Base-by-base conservation (phyloP, 306 rosid genomes). In the Castanospermum australe region DNA sequence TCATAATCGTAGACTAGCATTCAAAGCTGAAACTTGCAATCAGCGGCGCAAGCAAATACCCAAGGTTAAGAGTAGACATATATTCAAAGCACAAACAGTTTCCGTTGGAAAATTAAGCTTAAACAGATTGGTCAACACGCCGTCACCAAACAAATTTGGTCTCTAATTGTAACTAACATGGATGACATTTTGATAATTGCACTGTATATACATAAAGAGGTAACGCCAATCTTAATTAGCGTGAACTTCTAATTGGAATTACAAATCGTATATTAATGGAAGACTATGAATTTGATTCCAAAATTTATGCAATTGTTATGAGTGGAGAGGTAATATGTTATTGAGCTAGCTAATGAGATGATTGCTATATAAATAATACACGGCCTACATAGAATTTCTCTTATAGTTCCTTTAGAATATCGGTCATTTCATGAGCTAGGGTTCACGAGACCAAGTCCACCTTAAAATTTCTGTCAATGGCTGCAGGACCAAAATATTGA, bases 131-230 rank as follows among this genome's bases (percentile, higher is more conserved):
- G 85, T 81, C 83, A 81, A 81, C 80, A 73, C 80, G 82, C 35
- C 65, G 39, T 80, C 77, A 77, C 83, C 85, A 76, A 76, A 57
- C 78, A 39, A 71, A 48, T 9, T 36, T 54, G 61, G 60, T 78
- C 75, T 17, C 51, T 8, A 57, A 45, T 80, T 32, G 33, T 50
- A 67, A 56, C 80, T 36, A 81, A 57, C 35, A 1, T 41, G 79
- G 13, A 54, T 73, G 68, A 83, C 80, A 67, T 79, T 66, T 79
- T 69, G 69, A 72, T 52, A 72, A 75, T 57, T 70, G 48, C 61
- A n/a, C n/a, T n/a, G n/a, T n/a, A n/a, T n/a, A n/a, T n/a, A n/a
- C n/a, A n/a, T n/a, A n/a, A n/a, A n/a, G n/a, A n/a, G n/a, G n/a
- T n/a, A n/a, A n/a, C n/a, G n/a, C n/a, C n/a, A n/a, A n/a, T n/a